Conservation (phyloP, 1,284 basidiomycete species). For the Tilletiaria anomala region DNA sequence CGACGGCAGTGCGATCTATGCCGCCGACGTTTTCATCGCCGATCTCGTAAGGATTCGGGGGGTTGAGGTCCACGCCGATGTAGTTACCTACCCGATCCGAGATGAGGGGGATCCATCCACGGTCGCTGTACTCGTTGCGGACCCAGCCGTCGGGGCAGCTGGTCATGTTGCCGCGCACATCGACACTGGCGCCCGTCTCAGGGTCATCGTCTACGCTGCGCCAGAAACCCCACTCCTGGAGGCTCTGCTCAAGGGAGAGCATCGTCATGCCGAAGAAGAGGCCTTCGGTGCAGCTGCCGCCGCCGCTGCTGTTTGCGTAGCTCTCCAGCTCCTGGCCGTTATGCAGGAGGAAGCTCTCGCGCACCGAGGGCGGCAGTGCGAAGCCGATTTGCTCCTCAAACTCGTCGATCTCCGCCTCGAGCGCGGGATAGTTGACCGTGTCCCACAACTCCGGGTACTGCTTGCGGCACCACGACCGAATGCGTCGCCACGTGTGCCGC, state of each 20-base stretch:
- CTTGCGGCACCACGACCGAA: conserved; percentile 24
- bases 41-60: conserved; percentile 39
- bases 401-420: conserved; percentile 21
- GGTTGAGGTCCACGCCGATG: conserved; percentile 84
- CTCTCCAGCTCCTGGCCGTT: conserved; percentile 36
- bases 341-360: conserved; percentile 31
- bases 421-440: conserved; percentile 35
- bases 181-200: conserved; percentile 22
- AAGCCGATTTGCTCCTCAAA: conserved; percentile 31
- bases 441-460: conserved; percentile 33
- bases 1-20: too few relatives aligned
- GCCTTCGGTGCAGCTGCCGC: conserved; percentile 32
- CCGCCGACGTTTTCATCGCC: too few relatives aligned
- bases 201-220: conserved; percentile 33
- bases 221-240: conserved; percentile 37
- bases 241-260: conserved; percentile 26
- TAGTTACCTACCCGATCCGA: conserved; percentile 92
- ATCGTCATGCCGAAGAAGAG: conserved; percentile 35
- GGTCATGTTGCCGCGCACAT: conserved; percentile 50
- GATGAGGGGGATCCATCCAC: conserved; percentile 89
- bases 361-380: conserved; percentile 25
- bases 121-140: conserved; percentile 72
- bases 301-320: not conserved
- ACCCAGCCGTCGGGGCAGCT: conserved; percentile 86
- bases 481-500: conserved; percentile 32